Percentiles rank a stretch among this genome's conserved stretches.
Conservation (phyloP, 345 rosid species). For the Mangifera indica region DNA sequence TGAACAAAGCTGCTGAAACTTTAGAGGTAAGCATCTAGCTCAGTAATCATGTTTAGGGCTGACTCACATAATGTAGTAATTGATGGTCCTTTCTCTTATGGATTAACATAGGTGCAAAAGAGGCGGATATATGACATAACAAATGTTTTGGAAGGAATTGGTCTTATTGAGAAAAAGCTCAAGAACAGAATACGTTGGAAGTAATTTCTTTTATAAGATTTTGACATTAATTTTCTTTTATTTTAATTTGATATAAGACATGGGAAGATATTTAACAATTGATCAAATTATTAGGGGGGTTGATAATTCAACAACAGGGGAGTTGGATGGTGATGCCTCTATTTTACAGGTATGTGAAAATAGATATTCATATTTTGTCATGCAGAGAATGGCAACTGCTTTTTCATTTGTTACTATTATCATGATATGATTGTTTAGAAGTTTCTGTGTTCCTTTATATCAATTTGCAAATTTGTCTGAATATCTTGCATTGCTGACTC, state of each 20-base stretch:
- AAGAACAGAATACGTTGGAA: constrained; percentile 94
- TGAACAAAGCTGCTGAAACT: constrained; percentile 89
- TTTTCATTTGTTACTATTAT: not conserved
- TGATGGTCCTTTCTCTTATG: constrained; percentile 6
- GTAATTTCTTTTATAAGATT: constrained; percentile 45
- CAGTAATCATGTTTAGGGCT: constrained; percentile 6
- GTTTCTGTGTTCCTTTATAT: constrained; percentile 6
- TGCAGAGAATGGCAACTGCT: not conserved
- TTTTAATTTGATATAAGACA: constrained; percentile 13
- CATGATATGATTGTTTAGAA: not conserved
- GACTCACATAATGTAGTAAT: not conserved
- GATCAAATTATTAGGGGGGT: constrained; percentile 58
- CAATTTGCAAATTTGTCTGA: constrained; percentile 9
- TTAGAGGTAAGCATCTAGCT: constrained; percentile 57
- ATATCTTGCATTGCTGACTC: not conserved
- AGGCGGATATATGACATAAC: constrained; percentile 98
- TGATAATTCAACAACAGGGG: constrained; percentile 64
- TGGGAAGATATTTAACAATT: constrained; percentile 32
- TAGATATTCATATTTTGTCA: constrained; percentile 8
- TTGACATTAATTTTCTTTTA: constrained; percentile 21
- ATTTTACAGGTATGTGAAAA: constrained; percentile 57
- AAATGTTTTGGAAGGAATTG: constrained; percentile 98
- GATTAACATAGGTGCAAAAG: constrained; percentile 68
- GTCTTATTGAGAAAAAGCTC: constrained; percentile 91
- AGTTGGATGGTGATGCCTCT: constrained; percentile 51